Conservation (phyloP, 106 monocot species). For the Acorus calamus region DNA sequence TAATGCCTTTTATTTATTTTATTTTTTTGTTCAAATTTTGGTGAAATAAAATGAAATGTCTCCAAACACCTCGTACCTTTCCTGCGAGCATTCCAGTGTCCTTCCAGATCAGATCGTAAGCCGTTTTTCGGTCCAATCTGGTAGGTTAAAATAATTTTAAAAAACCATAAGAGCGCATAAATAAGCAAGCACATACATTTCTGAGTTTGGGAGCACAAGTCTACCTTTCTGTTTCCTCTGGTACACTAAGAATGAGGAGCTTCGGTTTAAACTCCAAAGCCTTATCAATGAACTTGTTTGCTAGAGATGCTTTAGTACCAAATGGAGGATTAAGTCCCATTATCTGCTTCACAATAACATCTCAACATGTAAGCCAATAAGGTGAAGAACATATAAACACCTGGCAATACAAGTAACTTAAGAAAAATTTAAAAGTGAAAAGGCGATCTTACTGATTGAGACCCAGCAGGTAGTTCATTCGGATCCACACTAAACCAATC, state of each 20-base stretch:
- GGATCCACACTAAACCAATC: slow-evolving; percentile 81
- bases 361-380: background rate
- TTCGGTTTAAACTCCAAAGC: slow-evolving; percentile 81
- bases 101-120: slow-evolving; percentile 87
- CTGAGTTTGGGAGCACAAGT: no score
- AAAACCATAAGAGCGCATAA: background rate
- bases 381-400: background rate
- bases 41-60: background rate
- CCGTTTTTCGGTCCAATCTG: slow-evolving; percentile 61
- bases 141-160: background rate
- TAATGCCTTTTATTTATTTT: no score
- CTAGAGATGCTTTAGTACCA: slow-evolving; percentile 66
- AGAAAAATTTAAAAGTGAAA: background rate
- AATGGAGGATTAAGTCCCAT: slow-evolving; percentile 98
- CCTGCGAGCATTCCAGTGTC: slow-evolving; percentile 51
- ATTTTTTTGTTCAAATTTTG: background rate
- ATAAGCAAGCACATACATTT: background rate
- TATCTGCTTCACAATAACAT: slow-evolving; percentile 34
- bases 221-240: slow-evolving; percentile 68
- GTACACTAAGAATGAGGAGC: slow-evolving; percentile 81
- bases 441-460: slow-evolving; percentile 47
- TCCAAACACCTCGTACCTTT: slow-evolving; percentile 36
- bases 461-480: slow-evolving; percentile 55
- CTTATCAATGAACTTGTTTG: slow-evolving; percentile 84
- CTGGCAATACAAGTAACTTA: background rate